Base-by-base conservation (phyloP, 2,329 filamentous ascomycete species). In the Ophiostoma sp. region DNA sequence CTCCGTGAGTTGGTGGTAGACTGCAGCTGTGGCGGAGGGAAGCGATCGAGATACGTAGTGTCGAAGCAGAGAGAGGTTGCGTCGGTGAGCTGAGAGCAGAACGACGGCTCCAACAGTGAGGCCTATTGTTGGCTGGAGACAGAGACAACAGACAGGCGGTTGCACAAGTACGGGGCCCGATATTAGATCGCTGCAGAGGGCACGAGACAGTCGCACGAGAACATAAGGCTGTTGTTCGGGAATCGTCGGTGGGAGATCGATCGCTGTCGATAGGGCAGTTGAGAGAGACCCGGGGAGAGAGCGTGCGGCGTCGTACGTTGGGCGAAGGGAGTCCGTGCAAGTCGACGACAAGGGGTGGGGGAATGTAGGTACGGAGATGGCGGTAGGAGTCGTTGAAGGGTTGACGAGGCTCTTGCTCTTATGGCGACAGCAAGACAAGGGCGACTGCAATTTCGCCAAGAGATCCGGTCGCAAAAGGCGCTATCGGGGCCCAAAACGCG, bases 161-260 rank as follows among this genome's bases (percentile, higher is more conserved):
- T 36, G 33, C 36, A 70, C 68, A 69, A 50, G 36, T 4, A 17
- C 42, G 64, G 25, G 31, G 68, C 50, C 48, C 8, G 48, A 25
- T 70, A 73, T 70, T 66, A 70, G 36, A 25, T 55, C 22, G 72
- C 66, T 70, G 72, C 64, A 63, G 55, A 63, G 36, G 48, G 69
- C 45, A 45, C 22, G 31, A 33, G 22, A 22, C 42, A 7, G 66
- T 64, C 6, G 45, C 72, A 70, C 72, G 33, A 66, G 33, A 36
- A 57, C 72, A 73, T 64, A 22, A 39, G 69, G 19, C 39, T 19
- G 61, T 39, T 66, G 57, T 28, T 19, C 52, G 52, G 36, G 52
- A 70, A 68, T 36, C 55, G 55, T 48, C 12, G 57, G 70, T 28
- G 7, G 50, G 61, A 33, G 15, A 25, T 25, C 50, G 36, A 42